Base-by-base conservation (phyloP, 805 yeast genomes). In the Saccharomycopsis selenospora region DNA sequence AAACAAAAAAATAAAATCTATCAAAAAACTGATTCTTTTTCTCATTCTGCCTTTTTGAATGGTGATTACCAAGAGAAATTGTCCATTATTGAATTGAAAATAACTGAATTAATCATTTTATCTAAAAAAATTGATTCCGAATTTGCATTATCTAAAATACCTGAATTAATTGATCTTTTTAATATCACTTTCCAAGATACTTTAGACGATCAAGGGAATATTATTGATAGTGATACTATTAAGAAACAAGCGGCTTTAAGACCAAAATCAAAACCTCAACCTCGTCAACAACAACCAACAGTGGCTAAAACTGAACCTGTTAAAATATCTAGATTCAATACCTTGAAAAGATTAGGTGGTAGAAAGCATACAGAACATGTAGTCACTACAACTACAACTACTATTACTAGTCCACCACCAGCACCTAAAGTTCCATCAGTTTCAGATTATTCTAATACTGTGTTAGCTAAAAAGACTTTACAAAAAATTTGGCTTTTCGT, bases 401-500 rank as follows among this genome's bases (percentile, higher is more conserved):
- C 45, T 40, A 56, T 18, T 10, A 14, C 33, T 38, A 17, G 47
- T 10, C 33, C 52, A 41, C 7, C 33, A 28, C 47, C 53, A 45
- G 30, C 45, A 48, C n/a, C 52, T 54, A 24, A 45, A 45, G 18
- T n/a, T 36, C 23, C 42, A 6, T 24, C 42, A 18, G 26, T 24
- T 18, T 50, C 49, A 17, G 50, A 36, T 47, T 56, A 53, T 40
- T 40, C 40, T 22, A 47, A 45, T 30, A 51, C 61, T 40, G 48
- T 59, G 1, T 53, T 54, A 13, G 77, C 71, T 40, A 64, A 67
- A 42, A 61, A 56, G 22, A 57, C 78, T 7, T 59, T 80, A 42
- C 87, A 81, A 56, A 70, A 71, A 28, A 59, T 86, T 22, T 89
- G 96, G 96, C 61, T 89, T 44, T 77, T 88, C 76, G 72, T 86